Conservation (phyloP, 2,329 filamentous ascomycete species). For the Fonsecaea erecta region DNA sequence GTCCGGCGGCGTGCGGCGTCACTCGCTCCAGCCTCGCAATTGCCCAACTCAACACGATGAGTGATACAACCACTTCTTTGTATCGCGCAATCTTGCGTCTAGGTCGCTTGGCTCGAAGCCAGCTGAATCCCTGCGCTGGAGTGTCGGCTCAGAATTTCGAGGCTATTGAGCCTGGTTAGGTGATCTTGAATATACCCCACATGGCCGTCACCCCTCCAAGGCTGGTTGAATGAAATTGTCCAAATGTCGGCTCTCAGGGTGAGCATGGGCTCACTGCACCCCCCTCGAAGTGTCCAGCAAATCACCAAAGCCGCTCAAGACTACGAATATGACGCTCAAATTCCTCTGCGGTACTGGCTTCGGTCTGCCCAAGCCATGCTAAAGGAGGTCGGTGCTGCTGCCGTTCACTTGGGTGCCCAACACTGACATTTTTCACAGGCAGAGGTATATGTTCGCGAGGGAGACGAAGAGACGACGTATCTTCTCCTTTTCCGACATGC, state of each 20-base stretch:
- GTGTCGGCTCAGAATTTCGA: not conserved
- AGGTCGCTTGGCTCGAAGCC: not conserved
- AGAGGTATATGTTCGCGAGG: constrained; percentile 80
- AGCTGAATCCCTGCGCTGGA: not conserved
- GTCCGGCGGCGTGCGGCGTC: too few relatives aligned
- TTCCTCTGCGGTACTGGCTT: constrained; percentile 80
- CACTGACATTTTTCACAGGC: constrained; percentile 62
- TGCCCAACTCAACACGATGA: constrained; percentile 26
- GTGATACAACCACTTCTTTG: constrained; percentile 9
- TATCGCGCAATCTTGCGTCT: constrained; percentile 20
- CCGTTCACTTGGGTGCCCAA: too few relatives aligned
- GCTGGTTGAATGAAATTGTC: constrained; percentile 9
- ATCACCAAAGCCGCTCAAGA: constrained; percentile 75
- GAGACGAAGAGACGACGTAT: constrained; percentile 86
- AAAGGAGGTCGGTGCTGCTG: constrained; percentile 68
- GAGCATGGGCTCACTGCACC: constrained; percentile 26
- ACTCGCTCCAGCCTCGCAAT: constrained; percentile 17
- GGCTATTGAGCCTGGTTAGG: not conserved
- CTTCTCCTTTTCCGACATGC: constrained; percentile 90
- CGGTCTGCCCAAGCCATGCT: constrained; percentile 78
- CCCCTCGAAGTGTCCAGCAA: constrained; percentile 74
- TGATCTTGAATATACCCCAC: constrained; percentile 3
- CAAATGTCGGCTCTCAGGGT: constrained; percentile 30
- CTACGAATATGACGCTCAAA: constrained; percentile 78
- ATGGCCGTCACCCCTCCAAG: constrained; percentile 14